Conservation (phyloP, 2,329 filamentous ascomycete species). For the Cadophora sp. region DNA sequence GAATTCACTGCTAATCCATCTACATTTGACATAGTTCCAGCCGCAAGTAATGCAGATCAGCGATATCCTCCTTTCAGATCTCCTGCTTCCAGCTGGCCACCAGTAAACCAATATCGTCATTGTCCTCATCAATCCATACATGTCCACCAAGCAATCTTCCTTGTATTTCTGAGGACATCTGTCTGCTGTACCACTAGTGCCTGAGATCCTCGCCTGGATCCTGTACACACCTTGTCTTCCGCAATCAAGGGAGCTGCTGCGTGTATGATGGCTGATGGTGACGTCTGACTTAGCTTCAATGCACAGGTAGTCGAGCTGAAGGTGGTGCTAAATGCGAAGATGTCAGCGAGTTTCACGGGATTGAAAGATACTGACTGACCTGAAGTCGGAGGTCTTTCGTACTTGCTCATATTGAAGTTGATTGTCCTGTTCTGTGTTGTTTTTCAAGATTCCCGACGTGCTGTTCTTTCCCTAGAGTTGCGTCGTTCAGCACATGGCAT, state of each 20-base stretch:
- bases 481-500: background rate
- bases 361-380: background rate
- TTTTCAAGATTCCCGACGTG: background rate
- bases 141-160: background rate
- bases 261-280: background rate
- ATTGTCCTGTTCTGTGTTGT: background rate
- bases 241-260: background rate
- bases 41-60: background rate
- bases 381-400: background rate
- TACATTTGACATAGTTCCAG: background rate
- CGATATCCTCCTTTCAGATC: background rate
- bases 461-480: background rate
- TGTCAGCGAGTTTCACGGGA: background rate
- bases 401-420: background rate
- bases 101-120: background rate
- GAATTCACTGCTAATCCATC: background rate
- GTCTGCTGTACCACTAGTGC: background rate
- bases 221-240: background rate
- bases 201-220: background rate
- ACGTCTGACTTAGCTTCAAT: background rate
- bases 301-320: background rate
- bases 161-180: no score
- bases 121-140: background rate
- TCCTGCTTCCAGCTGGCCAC: background rate
- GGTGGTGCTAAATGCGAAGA: background rate